Evolutionary conservation across 2,329 filamentous ascomycete genomes (phyloP).

Genomic region (Sordariomycetes sp.): DNA sequence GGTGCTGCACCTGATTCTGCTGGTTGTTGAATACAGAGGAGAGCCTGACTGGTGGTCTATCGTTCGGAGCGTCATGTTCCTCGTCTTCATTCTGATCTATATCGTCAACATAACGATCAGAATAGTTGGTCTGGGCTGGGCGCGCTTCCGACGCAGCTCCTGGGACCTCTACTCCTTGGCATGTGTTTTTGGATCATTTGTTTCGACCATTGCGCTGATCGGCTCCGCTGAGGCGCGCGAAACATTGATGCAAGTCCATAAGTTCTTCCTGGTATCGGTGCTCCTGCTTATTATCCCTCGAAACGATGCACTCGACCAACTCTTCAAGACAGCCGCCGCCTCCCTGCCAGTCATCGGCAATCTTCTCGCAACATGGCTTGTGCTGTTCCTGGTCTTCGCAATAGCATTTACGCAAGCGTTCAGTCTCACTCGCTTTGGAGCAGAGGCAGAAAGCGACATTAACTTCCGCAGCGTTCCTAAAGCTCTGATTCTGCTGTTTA

Average conservation of each 20-base stretch:
- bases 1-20: constrained; percentile 71
- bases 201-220: constrained; percentile 67
- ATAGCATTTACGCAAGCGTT: constrained; percentile 96
- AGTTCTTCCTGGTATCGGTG: constrained; percentile 86
- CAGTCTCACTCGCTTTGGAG: constrained; percentile 81
- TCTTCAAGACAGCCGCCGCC: constrained; percentile 97
- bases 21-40: constrained; percentile 78
- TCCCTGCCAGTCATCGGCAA: constrained; percentile 87
- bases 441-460: constrained; percentile 63
- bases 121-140: constrained; percentile 83
- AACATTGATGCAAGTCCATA: constrained; percentile 73
- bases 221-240: constrained; percentile 24
- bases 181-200: constrained; percentile 69
- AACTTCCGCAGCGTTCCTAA: constrained; percentile 95
- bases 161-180: constrained; percentile 91
- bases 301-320: constrained; percentile 93
- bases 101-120: constrained; percentile 75
- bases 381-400: constrained; percentile 91
- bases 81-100: constrained; percentile 74
- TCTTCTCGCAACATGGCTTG: constrained; percentile 90
- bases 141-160: constrained; percentile 80
- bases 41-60: constrained; percentile 63
- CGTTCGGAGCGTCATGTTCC: constrained; percentile 66
- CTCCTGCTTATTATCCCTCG: constrained; percentile 85
- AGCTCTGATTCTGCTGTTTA: constrained; percentile 84